Base-by-base conservation (phyloP, 1,284 basidiomycete genomes). In the Apiotrichum brassicae region DNA sequence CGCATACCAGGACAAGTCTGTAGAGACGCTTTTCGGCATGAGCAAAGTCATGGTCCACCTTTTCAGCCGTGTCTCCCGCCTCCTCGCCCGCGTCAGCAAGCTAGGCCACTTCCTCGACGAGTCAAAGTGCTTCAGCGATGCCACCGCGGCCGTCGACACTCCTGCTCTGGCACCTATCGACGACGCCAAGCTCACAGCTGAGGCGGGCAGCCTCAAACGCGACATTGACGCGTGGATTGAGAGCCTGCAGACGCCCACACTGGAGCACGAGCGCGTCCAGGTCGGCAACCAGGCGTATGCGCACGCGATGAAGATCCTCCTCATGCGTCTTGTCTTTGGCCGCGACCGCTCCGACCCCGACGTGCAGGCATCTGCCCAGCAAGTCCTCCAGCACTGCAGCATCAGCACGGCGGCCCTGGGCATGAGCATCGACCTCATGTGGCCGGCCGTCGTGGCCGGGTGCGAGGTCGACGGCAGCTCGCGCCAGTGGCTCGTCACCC, bases 1-100 rank as follows among this genome's bases (percentile, higher is more conserved):
- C 33, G 63, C 70, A 52, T 65, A 74, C 66, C 66, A 72, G 62
- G 57, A 67, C 56, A 59, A 75, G 69, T 68, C 73, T 50, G 74
- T 77, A 24, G 78, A 80, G 62, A 76, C 73, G 59, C 74, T 76
- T 49, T 77, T 78, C 60, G 78, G 77, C 51, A 74, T 72, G 64
- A 66, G 65, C n/a, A 62, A 65, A 37, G 60, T 64, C 34, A 70
- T 70, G 65, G 66, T 71, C 4, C 63, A 66, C 44, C 62, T 72
- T 18, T 66, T 70, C 30, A 55, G 58, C 6, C 62, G 69, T 6
- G 47, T 65, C 6, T 64, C 69, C 5, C 54, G 64, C 6, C 60
- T 71, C 0, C 51, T 72, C 14, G 53, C 64, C 7, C 60, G 64
- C 12, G 59, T 66, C 6, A 47, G 53, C 26, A 50, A 56, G 11